Conservation (phyloP, 371 early-diverging fungal species). For the Mortierella sp. region DNA sequence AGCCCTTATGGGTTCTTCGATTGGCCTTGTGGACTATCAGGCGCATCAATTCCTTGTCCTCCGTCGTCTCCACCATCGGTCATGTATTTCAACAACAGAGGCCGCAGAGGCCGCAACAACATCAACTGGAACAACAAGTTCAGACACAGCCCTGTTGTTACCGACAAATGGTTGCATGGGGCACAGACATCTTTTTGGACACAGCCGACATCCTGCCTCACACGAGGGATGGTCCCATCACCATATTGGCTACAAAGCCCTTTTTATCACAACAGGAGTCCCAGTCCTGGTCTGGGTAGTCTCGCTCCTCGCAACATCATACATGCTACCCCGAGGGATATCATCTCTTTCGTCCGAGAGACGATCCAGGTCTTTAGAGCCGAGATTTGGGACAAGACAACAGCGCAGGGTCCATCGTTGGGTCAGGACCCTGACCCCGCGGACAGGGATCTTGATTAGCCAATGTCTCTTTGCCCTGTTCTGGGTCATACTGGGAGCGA, state of each 20-base stretch:
- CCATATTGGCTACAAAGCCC: background rate
- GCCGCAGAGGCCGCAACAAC: too few species aligned
- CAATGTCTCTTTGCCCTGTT: slow-evolving; percentile 29
- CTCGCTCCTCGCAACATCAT: slow-evolving; percentile 8
- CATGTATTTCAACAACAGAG: too few species aligned
- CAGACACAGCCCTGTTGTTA: too few species aligned
- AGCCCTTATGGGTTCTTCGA: slow-evolving; percentile 43
- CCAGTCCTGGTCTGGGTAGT: slow-evolving; percentile 24
- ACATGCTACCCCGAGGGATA: slow-evolving; percentile 10
- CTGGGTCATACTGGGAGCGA: slow-evolving; percentile 28
- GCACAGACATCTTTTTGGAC: background rate
- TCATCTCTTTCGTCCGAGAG: too few species aligned
- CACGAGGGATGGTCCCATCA: slow-evolving; percentile 4
- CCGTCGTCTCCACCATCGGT: background rate
- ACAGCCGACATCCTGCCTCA: background rate
- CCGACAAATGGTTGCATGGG: too few species aligned
- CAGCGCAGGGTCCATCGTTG: slow-evolving; percentile 7
- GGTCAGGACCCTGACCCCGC: slow-evolving; percentile 18
- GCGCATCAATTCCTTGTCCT: slow-evolving; percentile 34
- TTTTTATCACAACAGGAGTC: slow-evolving; percentile 22
- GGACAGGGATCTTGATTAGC: slow-evolving; percentile 26
- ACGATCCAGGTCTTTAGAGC: too few species aligned
- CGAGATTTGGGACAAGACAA: too few species aligned
- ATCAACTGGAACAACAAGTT: too few species aligned
- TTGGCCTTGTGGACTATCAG: slow-evolving; percentile 39